These are phyloP conservation scores for Aureobasidium sp. DNA, from an alignment of 2,329 filamentous ascomycete species.

Conservation along the genomic window DNA sequence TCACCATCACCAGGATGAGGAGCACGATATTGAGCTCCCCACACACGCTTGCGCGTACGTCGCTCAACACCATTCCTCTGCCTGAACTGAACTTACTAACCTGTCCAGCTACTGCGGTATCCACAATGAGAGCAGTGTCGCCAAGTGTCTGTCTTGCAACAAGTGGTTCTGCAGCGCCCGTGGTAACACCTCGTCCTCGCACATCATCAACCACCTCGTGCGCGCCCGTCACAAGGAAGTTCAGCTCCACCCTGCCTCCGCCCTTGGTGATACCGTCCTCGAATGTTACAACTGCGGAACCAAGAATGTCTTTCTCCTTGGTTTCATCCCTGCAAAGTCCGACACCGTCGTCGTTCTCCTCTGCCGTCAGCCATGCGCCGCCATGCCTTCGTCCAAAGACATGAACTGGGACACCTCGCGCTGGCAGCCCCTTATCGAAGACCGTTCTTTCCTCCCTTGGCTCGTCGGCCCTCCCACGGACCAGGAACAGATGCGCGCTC, in stretches of 20 bases:
- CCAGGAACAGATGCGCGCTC: slow-evolving; percentile 88
- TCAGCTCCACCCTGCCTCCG: slow-evolving; percentile 85
- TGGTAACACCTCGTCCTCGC: slow-evolving; percentile 90
- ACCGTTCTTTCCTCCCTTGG: slow-evolving; percentile 90
- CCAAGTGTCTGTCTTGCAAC: slow-evolving; percentile 89
- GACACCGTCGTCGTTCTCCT: slow-evolving; percentile 96
- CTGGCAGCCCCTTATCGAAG: slow-evolving; percentile 96
- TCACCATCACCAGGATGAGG: slow-evolving; percentile 49
- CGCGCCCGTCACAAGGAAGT: slow-evolving; percentile 98
- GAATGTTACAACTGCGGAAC: slow-evolving; percentile 99
- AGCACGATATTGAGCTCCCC: slow-evolving; percentile 78
- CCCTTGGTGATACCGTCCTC: slow-evolving; percentile 87
- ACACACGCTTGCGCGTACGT: slow-evolving; percentile 92
- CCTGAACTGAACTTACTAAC: not conserved
- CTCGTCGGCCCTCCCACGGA: slow-evolving; percentile 83
- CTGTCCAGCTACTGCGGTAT: slow-evolving; percentile 82
- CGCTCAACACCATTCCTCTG: not conserved
- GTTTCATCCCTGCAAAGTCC: slow-evolving; percentile 97
- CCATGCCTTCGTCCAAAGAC: slow-evolving; percentile 91
- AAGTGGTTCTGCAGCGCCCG: slow-evolving; percentile 99
- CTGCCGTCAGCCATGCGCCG: slow-evolving; percentile 91
- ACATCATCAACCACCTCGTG: slow-evolving; percentile 97
- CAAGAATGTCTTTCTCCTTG: slow-evolving; percentile 97
- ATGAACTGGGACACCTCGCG: slow-evolving; percentile 99
- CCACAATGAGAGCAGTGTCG: slow-evolving; percentile 87